Percentiles rank a stretch among this genome's conserved stretches.
These are phyloP conservation scores for Paradendryphiella salina DNA, from an alignment of 2,329 filamentous ascomycete genomes.

Conservation along the genomic window DNA sequence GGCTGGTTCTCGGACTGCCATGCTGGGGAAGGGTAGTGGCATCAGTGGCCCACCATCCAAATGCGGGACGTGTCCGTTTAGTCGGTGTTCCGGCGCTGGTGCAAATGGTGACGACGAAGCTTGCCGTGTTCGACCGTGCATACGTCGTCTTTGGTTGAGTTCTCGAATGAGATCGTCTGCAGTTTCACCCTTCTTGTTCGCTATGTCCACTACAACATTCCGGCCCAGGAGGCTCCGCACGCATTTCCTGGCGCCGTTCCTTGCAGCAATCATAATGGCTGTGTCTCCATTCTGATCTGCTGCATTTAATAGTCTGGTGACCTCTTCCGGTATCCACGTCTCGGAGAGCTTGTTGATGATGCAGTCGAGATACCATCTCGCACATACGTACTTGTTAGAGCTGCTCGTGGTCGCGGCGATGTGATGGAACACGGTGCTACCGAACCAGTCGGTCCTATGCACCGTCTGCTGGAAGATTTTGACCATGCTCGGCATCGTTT, in stretches of 20 bases:
- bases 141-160: constrained; percentile 68
- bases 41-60: constrained; percentile 33
- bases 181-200: constrained; percentile 78
- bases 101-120: constrained; percentile 71
- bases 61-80: constrained; percentile 34
- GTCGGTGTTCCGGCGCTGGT: constrained; percentile 41
- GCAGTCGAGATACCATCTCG: constrained; percentile 90
- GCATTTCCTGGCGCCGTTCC: constrained; percentile 80
- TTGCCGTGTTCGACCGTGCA: constrained; percentile 61
- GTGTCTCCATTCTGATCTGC: constrained; percentile 90
- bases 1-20: constrained; percentile 27
- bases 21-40: constrained; percentile 30
- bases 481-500: constrained; percentile 83
- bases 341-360: constrained; percentile 86
- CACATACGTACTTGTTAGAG: constrained; percentile 83
- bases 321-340: constrained; percentile 71
- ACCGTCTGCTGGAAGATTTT: constrained; percentile 83
- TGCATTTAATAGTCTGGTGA: constrained; percentile 77
- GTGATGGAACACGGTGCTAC: constrained; percentile 91
- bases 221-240: constrained; percentile 70
- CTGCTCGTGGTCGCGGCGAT: constrained; percentile 86
- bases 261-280: constrained; percentile 81
- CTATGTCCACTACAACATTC: constrained; percentile 79
- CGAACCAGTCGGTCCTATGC: constrained; percentile 74
- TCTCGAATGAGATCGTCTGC: constrained; percentile 81